phyloP scores from a whole-genome alignment of 148 eudicot genomes.

The Diospyros kaki region DNA sequence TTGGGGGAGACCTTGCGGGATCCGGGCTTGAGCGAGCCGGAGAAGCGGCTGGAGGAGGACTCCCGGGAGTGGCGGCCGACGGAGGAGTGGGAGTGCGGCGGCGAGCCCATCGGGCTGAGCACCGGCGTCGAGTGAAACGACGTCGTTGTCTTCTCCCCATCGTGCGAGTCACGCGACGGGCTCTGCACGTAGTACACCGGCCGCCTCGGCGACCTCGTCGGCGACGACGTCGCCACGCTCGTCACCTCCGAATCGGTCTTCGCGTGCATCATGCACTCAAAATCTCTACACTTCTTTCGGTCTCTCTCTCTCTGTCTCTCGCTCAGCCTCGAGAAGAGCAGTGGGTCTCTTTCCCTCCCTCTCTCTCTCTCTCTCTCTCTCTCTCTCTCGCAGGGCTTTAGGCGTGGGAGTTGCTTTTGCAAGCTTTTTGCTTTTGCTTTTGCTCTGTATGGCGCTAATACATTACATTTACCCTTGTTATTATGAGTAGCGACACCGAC shows the following conservation, averaged over 20 bases:
- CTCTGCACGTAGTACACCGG: slow-evolving; percentile 87
- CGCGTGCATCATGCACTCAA: slow-evolving; percentile 34
- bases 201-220: slow-evolving; percentile 49
- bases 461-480: no score
- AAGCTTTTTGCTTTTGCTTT: no score
- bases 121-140: slow-evolving; percentile 79
- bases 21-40: slow-evolving; percentile 58
- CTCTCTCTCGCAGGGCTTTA: no score
- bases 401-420: no score
- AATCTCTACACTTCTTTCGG: no score
- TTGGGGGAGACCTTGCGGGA: slow-evolving; percentile 27
- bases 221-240: slow-evolving; percentile 67
- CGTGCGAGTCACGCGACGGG: slow-evolving; percentile 84
- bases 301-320: no score
- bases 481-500: no score
- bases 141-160: slow-evolving; percentile 72
- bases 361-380: no score
- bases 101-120: slow-evolving; percentile 79
- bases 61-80: slow-evolving; percentile 66
- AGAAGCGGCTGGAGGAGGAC: slow-evolving; percentile 80
- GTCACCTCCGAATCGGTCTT: slow-evolving; percentile 85
- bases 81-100: slow-evolving; percentile 14
- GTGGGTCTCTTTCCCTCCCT: no score
- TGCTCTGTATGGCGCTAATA: no score
- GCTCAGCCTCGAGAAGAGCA: no score